These are phyloP conservation scores for Leptomonas seymouri DNA, from an alignment of 208 protist genomes.

Conservation along the genomic window DNA sequence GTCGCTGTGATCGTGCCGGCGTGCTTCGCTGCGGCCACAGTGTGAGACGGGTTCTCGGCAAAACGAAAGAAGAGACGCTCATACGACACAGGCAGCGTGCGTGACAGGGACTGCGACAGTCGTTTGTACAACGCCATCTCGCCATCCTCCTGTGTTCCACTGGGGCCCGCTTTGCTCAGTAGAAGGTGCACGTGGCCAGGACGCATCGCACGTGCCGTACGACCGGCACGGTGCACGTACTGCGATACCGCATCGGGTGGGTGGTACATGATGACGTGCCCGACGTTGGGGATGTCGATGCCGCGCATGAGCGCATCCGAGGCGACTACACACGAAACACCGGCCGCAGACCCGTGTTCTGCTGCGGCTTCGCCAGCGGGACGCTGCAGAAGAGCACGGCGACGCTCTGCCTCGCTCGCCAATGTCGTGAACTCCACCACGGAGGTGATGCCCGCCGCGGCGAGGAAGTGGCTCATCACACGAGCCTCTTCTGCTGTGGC, in stretches of 20 bases:
- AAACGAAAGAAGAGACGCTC: conserved; percentile 88
- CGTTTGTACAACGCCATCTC: conserved; percentile 77
- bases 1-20: not conserved
- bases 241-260: conserved; percentile 89
- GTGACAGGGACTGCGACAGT: conserved; percentile 52
- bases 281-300: conserved; percentile 87
- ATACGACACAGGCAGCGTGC: conserved; percentile 68
- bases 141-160: conserved; percentile 62
- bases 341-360: not conserved
- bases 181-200: conserved; percentile 80
- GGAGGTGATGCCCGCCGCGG: conserved; percentile 58
- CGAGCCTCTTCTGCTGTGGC: conserved; percentile 87
- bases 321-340: conserved; percentile 66
- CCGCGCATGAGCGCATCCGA: conserved; percentile 91
- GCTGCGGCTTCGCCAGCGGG: not conserved
- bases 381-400: conserved; percentile 60
- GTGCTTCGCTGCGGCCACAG: not conserved
- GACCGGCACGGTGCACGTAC: conserved; percentile 96
- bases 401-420: conserved; percentile 70
- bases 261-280: conserved; percentile 93
- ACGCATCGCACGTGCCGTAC: conserved; percentile 95
- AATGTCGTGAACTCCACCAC: conserved; percentile 89
- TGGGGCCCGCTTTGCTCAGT: conserved; percentile 72
- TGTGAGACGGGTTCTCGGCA: conserved; percentile 34
- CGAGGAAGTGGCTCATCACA: conserved; percentile 87